phyloP scores from a whole-genome alignment of 2,329 filamentous ascomycete species.

The Keithomyces neogunnii region DNA sequence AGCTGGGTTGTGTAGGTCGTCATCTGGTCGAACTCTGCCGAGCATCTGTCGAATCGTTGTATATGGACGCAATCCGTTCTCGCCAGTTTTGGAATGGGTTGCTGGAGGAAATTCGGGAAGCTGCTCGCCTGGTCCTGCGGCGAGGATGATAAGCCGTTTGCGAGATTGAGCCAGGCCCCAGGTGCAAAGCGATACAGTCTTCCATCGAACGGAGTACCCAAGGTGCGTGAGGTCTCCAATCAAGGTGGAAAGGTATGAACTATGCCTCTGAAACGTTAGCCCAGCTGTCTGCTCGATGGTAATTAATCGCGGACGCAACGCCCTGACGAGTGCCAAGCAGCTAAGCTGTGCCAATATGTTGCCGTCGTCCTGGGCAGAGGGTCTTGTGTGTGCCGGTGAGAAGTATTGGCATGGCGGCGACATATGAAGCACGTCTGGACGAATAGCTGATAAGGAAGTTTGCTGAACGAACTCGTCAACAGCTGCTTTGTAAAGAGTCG shows the following conservation, averaged over 20 bases:
- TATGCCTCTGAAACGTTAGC: conserved; percentile 44
- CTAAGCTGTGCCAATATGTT: conserved; percentile 55
- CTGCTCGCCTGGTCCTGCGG: conserved; percentile 57
- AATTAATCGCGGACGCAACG: conserved; percentile 55
- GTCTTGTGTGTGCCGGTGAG: conserved; percentile 61
- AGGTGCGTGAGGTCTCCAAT: conserved; percentile 55
- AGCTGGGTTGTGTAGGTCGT: conserved; percentile 32
- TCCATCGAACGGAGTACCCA: conserved; percentile 66
- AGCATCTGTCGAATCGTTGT: conserved; percentile 38
- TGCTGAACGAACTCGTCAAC: conserved; percentile 40
- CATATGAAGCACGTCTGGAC: conserved; percentile 63
- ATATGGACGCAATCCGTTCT: conserved; percentile 26
- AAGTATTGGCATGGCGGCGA: conserved; percentile 73
- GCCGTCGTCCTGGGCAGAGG: conserved; percentile 59
- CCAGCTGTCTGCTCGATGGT: conserved; percentile 77
- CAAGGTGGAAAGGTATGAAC: conserved; percentile 48
- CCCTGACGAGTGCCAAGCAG: conserved; percentile 46
- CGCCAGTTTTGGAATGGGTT: conserved; percentile 43
- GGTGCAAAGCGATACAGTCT: conserved; percentile 41
- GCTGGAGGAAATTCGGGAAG: conserved; percentile 57
- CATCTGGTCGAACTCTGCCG: conserved; percentile 18
- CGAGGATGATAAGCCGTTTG: conserved; percentile 47
- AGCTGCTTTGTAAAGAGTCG: conserved; percentile 37
- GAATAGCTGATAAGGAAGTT: conserved; percentile 18
- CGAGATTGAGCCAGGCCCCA: conserved; percentile 44